Evolutionary conservation across 805 yeast species (phyloP).

Genomic region (Hanseniaspora thailandica): DNA sequence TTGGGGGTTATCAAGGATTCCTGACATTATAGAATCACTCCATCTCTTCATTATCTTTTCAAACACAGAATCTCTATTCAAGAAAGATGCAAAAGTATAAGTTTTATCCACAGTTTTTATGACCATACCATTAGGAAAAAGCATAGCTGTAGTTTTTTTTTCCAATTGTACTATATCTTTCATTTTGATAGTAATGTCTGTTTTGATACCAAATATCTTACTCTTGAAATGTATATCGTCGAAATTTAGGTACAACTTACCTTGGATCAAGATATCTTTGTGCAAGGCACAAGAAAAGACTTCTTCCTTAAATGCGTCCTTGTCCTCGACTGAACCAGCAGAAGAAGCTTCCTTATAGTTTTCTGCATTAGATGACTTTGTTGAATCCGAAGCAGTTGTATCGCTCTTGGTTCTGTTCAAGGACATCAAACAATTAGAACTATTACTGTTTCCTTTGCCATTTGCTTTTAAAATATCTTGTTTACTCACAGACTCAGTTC

Average conservation of each 20-base stretch:
- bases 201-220: constrained; percentile 56
- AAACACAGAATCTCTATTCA: constrained; percentile 44
- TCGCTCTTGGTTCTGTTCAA: background rate
- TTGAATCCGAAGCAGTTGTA: background rate
- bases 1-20: background rate
- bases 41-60: constrained; percentile 49
- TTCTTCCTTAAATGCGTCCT: background rate
- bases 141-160: constrained; percentile 52
- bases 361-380: background rate
- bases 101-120: constrained; percentile 52
- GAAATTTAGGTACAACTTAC: constrained; percentile 48
- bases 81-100: constrained; percentile 53
- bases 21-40: constrained; percentile 33
- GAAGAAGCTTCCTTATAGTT: background rate
- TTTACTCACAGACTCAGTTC: background rate
- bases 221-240: constrained; percentile 51
- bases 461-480: background rate
- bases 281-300: constrained; percentile 45
- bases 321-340: background rate
- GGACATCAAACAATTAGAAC: background rate
- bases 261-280: constrained; percentile 56
- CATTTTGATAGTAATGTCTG: constrained; percentile 45
- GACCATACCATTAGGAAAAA: constrained; percentile 59
- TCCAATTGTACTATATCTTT: constrained; percentile 53
- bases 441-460: background rate